Evolutionary conservation across 2,329 filamentous ascomycete species (phyloP).

Genomic region (Sporothrix pseudoabietina): DNA sequence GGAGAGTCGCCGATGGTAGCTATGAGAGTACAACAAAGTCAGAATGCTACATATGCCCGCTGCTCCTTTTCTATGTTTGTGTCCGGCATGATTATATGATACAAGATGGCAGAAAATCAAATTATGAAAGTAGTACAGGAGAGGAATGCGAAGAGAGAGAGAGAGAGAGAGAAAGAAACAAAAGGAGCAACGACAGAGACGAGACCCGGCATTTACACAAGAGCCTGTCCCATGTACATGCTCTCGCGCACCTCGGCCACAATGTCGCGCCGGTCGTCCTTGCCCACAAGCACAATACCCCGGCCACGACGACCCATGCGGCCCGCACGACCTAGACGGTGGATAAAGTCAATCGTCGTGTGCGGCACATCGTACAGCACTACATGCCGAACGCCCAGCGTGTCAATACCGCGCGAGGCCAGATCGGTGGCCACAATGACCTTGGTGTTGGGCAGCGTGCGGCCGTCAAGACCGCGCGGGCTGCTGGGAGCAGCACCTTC

Average conservation of each 20-base stretch:
- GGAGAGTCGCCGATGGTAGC: conserved; percentile 1
- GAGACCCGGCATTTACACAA: conserved; percentile 56
- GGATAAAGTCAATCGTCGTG: conserved; percentile 96
- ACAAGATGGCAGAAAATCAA: not conserved
- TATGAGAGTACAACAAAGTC: not conserved
- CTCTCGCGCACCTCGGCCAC: conserved; percentile 89
- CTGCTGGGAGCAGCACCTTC: no score
- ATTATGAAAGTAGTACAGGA: no score
- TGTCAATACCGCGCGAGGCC: conserved; percentile 91
- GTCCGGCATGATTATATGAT: not conserved
- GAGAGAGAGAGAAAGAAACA: not conserved
- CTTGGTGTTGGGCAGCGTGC: conserved; percentile 73
- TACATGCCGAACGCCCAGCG: conserved; percentile 84
- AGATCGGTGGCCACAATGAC: conserved; percentile 94
- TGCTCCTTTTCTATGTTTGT: not conserved
- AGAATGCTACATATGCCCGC: not conserved
- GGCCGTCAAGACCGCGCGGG: conserved; percentile 40
- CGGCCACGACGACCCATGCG: conserved; percentile 89
- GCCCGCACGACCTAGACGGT: conserved; percentile 86
- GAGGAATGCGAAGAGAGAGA: not conserved
- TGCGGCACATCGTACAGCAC: conserved; percentile 97
- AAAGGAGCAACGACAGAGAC: no score
- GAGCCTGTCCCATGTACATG: conserved; percentile 78
- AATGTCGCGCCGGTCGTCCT: conserved; percentile 84
- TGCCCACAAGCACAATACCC: conserved; percentile 87